Evolutionary conservation across 345 rosid genomes (phyloP).

Genomic region (Rhodamnia argentea): DNA sequence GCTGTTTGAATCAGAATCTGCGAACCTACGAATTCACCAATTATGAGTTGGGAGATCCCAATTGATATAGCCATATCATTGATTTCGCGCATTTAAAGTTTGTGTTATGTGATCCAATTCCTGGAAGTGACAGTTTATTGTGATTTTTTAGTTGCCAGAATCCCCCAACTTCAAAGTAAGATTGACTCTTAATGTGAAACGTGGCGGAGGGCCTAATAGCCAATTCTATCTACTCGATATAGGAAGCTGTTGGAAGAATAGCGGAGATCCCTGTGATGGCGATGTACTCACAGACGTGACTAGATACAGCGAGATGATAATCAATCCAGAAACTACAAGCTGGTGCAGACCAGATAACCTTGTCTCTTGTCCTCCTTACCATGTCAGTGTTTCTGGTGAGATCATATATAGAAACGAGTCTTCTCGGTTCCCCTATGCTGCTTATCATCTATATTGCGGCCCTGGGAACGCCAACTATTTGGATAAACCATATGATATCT

Average conservation of each 20-base stretch:
- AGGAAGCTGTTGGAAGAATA: conserved; percentile 60
- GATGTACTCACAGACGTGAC: conserved; percentile 47
- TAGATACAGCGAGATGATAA: conserved; percentile 38
- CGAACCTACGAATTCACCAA: too few species aligned
- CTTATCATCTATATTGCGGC: conserved; percentile 36
- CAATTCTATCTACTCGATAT: conserved; percentile 52
- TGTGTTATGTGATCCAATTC: not conserved
- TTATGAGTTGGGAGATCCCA: not conserved
- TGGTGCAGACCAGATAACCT: conserved; percentile 35
- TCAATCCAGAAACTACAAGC: conserved; percentile 32
- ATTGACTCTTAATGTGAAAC: conserved; percentile 36
- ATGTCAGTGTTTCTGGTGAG: conserved; percentile 21
- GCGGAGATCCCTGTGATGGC: conserved; percentile 39
- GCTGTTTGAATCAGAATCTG: not conserved
- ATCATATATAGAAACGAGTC: conserved; percentile 31
- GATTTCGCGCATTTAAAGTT: not conserved
- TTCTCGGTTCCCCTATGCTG: conserved; percentile 28
- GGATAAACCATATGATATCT: conserved; percentile 31
- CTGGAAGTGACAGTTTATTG: not conserved
- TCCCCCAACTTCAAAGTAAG: conserved; percentile 47
- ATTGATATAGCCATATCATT: not conserved
- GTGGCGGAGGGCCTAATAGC: conserved; percentile 40
- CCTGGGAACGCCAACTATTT: conserved; percentile 34
- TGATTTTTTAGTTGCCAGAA: conserved; percentile 28
- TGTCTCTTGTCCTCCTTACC: conserved; percentile 37